Evolutionary conservation across 768 basidiomycete genomes (phyloP), one percentile per base, ranked within the genome.

Genomic region (Tricholoma furcatifolium): DNA sequence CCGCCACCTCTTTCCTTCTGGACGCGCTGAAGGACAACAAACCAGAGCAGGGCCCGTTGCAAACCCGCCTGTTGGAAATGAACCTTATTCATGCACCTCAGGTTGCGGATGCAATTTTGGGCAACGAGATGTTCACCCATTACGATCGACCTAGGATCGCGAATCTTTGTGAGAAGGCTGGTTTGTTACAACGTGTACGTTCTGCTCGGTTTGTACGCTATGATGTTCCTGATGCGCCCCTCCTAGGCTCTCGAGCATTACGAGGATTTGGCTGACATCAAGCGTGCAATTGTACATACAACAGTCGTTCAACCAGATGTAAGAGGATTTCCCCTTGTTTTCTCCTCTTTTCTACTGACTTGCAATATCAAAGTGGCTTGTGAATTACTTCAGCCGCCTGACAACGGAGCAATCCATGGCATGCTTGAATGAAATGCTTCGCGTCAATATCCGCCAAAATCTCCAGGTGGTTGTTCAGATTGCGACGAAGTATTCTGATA

Each of bases 21-120:
- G 97, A 98, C 65, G 97, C 95, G 18, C 78, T 99, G 62, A 98
- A 99, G 76, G 97, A 99, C 51, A 98, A 99, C 77, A 90, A 90
- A 67, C 91, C 95, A 0, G 97, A 99, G 69, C 96, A 99, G 66
- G 96, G 85, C 0, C 93, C 88, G 59, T 75, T 99, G 12, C 97
- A 99, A 71, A 99, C 97, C 0, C 88, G 95, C 54, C 81, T 99
- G 12, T 77, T 99, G 43, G 97, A 99, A 71, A 97, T 99, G 89
- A 99, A 99, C 73, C 79, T 99, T 42, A 73, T 98, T 48, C 89
- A 97, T 67, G 97, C 97, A 4, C 97, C 97, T 57, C 97, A 98
- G 69, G 97, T 98, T 48, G 97, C 97, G 0, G 97, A 99, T 65
- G 97, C 97, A 3, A 99, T 99, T 60, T 87, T 99, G 34, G 93